A percentile compares a stretch with the other conserved stretches of the same genome.
phyloP scores from a whole-genome alignment of 2,329 filamentous ascomycete species.

The Aspergillus tubingensis region DNA sequence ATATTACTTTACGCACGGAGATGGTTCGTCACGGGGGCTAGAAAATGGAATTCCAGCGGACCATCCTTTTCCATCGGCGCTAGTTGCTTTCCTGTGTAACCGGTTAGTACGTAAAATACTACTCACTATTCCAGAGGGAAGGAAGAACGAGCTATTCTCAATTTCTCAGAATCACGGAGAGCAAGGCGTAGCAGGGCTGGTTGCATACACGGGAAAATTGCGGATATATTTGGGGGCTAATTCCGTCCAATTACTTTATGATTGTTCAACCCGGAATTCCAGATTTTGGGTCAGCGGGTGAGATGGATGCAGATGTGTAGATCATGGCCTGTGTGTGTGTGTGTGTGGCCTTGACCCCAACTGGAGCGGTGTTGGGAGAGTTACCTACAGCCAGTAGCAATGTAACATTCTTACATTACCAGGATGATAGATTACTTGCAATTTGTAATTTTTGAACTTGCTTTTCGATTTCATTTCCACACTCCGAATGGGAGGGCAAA shows the following conservation, averaged over 20 bases:
- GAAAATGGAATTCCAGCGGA: not conserved
- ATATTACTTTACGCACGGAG: not conserved
- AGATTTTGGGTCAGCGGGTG: not conserved
- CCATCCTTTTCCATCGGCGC: not conserved
- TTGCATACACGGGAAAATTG: not conserved
- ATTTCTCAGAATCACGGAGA: no score
- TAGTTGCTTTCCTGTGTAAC: not conserved
- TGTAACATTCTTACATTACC: no score
- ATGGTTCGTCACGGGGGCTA: not conserved
- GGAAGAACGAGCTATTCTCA: no score
- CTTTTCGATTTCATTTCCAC: no score
- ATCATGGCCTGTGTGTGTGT: not conserved
- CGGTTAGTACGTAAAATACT: not conserved
- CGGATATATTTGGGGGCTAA: no score
- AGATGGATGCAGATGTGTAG: not conserved
- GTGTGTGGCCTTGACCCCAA: no score
- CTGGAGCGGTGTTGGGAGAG: no score
- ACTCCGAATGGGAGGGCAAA: no score
- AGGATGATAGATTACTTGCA: no score
- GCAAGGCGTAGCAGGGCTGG: not conserved
- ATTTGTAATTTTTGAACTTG: no score
- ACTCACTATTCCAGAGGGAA: no score
- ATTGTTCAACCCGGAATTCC: not conserved
- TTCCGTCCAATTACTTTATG: not conserved
- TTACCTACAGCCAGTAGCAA: no score